Conservation (phyloP, 768 basidiomycete genomes). For the Tylopilus vinaceipallidus region DNA sequence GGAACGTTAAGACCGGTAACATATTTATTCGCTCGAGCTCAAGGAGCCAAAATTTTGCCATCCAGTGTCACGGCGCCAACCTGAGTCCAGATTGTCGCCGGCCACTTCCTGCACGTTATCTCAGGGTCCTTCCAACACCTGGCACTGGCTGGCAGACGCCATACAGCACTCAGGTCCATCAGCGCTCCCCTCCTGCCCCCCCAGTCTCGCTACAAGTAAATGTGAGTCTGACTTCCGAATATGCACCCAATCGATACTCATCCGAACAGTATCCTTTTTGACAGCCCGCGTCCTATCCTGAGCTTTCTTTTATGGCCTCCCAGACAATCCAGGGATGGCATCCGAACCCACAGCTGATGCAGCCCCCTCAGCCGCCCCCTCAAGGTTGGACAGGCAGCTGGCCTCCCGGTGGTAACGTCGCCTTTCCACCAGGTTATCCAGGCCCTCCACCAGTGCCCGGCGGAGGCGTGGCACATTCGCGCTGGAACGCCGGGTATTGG, state of each 20-base stretch:
- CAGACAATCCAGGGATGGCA: constrained; percentile 31
- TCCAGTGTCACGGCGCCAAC: neutral
- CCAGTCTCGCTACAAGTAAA: neutral
- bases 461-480: constrained; percentile 41
- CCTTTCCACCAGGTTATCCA: constrained; percentile 36
- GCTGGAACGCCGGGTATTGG: constrained; percentile 56
- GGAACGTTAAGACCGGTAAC: neutral
- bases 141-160: neutral
- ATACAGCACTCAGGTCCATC: neutral
- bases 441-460: constrained; percentile 57
- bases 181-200: neutral
- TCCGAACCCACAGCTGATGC: constrained; percentile 34
- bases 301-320: constrained; percentile 19
- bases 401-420: constrained; percentile 31
- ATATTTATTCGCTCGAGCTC: constrained; percentile 10
- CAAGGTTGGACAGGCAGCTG: constrained; percentile 39
- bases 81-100: neutral
- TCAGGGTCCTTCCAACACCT: neutral
- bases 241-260: constrained; percentile 9
- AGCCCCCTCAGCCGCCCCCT: constrained; percentile 21
- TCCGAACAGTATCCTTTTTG: neutral
- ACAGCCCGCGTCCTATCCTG: neutral
- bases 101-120: constrained; percentile 1
- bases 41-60: too few relatives aligned
- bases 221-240: neutral